Evolutionary conservation across 1,139 yeast genomes (phyloP), one percentile per base, ranked within the genome.

Genomic region (Meyerozyma athensensis): DNA sequence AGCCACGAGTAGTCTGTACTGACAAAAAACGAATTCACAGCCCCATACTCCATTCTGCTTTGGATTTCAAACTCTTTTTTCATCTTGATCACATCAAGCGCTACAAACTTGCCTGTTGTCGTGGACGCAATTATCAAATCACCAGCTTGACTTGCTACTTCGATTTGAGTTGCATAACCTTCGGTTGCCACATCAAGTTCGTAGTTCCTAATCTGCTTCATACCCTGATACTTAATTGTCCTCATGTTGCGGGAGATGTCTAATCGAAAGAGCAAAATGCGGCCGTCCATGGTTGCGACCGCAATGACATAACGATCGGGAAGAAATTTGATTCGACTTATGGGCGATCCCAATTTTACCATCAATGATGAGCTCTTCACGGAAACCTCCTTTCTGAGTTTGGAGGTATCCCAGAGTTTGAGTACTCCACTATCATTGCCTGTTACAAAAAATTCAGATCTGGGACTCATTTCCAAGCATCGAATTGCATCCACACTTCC

Each of bases 341-440:
- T 67, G 0, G 76, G 42, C 0, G 79, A 65, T 0, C 72, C 69
- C 36, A 81, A 58, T 31, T 73, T 70, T 1, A 74, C 52, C 2
- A 73, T 61, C 5, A 77, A 49, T 6, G 76, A 68, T 0, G 96
- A 74, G 19, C 52, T 58, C 39, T 77, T 69, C 33, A 81, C 78
- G 3, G 80, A 70, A 2, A 81, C 79, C 37, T 81, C 82, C 43
- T 74, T 75, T 40, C 81, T 89, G 33, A 90, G 61, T 41, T 80
- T 75, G 10, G 64, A 54, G 1, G 81, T 61, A 50, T 87, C 95
- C 97, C 97, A 92, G 0, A 92, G 59, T 45, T 78, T 81, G 33
- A 92, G 52, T 2, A 63, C 50, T 0, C 97, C 97, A 35, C 74
- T 71, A 33, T 79, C 82, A 4, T 94, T 85, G 3, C 90, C 96